A percentile compares a stretch with the other conserved stretches of the same genome.
These are phyloP conservation scores for Usnea hakonensis DNA, from an alignment of 495 filamentous ascomycete species.

Conservation along the genomic window DNA sequence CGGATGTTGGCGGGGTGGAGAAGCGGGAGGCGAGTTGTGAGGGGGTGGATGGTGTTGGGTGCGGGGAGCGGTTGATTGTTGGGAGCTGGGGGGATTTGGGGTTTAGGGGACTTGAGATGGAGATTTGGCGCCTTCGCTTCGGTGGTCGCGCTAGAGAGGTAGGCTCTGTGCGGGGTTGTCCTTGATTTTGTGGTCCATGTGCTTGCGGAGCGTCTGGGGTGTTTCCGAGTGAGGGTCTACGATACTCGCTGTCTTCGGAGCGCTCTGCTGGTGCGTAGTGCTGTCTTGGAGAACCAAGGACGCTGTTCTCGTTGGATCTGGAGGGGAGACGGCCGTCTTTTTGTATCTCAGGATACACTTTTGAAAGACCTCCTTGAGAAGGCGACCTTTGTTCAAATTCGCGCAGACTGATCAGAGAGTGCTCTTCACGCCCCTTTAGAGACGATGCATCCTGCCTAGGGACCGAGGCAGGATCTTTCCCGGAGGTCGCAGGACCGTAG, in stretches of 20 bases:
- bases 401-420: not conserved
- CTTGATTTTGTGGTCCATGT: not conserved
- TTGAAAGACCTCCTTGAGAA: not conserved
- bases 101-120: not conserved
- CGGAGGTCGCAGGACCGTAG: not conserved
- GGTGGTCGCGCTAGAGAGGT: not conserved
- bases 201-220: not conserved
- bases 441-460: not conserved
- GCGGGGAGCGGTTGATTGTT: not conserved
- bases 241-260: not conserved
- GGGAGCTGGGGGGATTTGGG: not conserved
- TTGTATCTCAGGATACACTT: not conserved
- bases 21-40: not conserved
- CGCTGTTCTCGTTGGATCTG: not conserved
- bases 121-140: not conserved
- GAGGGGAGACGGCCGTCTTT: not conserved
- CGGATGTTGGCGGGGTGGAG: not conserved
- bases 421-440: not conserved
- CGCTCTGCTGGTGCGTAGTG: not conserved
- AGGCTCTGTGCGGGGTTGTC: not conserved
- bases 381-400: not conserved
- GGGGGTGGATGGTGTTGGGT: not conserved
- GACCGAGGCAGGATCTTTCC: not conserved
- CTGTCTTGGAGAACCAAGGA: too few species aligned
- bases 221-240: not conserved